Conservation (phyloP, 345 rosid species). For the Hevea brasiliensis region DNA sequence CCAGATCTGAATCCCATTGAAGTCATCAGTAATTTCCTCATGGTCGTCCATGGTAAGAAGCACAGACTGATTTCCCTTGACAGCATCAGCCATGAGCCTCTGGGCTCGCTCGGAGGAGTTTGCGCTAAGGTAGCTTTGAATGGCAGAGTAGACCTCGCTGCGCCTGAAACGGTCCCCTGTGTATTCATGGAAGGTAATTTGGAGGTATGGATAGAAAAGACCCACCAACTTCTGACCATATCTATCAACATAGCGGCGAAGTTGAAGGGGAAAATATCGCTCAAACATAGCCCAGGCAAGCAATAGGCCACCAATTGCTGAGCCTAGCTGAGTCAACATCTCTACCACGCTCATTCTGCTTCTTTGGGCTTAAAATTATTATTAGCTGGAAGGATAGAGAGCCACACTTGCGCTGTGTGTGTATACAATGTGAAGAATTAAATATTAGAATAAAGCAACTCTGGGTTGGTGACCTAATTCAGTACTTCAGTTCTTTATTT, state of each 20-base stretch:
- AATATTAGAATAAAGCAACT: no score
- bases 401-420: no score
- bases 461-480: no score
- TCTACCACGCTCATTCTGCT: neutral
- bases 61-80: neutral
- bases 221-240: neutral
- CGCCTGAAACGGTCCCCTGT: neutral
- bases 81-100: conserved; percentile 5
- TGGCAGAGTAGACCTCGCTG: neutral
- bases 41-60: conserved; percentile 8
- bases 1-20: conserved; percentile 9
- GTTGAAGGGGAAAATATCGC: neutral
- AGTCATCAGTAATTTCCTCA: conserved; percentile 11
- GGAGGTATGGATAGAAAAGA: neutral
- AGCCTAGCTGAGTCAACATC: conserved; percentile 1
- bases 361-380: no score
- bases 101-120: neutral
- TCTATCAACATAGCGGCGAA: neutral
- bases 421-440: no score
- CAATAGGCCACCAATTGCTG: neutral
- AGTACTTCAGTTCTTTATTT: no score
- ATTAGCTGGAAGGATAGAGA: no score
- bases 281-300: conserved; percentile 2
- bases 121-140: conserved; percentile 9
- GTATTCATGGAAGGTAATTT: conserved; percentile 11